These are phyloP conservation scores for Hypoxylon rickii DNA, from an alignment of 495 filamentous ascomycete genomes.

Conservation along the genomic window DNA sequence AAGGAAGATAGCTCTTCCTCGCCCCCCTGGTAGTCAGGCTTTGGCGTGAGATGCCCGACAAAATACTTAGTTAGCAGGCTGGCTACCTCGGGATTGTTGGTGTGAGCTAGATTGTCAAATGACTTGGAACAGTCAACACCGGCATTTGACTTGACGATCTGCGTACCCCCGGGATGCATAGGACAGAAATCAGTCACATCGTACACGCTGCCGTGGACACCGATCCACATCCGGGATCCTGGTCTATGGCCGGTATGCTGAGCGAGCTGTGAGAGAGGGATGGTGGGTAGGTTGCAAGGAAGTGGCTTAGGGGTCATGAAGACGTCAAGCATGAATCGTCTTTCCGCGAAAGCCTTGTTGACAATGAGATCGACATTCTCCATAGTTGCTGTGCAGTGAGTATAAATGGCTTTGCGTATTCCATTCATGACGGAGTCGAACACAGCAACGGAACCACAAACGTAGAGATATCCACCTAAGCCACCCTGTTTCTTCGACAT, in stretches of 20 bases:
- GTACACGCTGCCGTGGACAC: constrained; percentile 55
- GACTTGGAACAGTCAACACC: constrained; percentile 56
- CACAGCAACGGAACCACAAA: constrained; percentile 57
- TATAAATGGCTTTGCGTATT: constrained; percentile 55
- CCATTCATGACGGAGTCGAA: constrained; percentile 60
- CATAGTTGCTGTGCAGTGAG: constrained; percentile 51
- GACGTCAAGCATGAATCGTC: constrained; percentile 59
- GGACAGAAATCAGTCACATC: constrained; percentile 56
- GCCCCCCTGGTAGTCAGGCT: constrained; percentile 50
- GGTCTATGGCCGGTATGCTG: constrained; percentile 53
- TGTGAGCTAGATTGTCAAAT: constrained; percentile 57
- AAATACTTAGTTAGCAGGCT: constrained; percentile 57
- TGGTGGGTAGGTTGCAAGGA: constrained; percentile 51
- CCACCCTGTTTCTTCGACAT: constrained; percentile 59
- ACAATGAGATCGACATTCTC: constrained; percentile 51
- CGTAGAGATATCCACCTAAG: constrained; percentile 55
- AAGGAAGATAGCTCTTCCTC: constrained; percentile 43
- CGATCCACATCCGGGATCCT: constrained; percentile 55
- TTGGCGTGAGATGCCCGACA: constrained; percentile 53
- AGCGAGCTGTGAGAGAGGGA: constrained; percentile 54
- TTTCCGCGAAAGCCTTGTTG: constrained; percentile 56
- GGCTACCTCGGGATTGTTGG: constrained; percentile 55
- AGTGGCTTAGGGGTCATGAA: constrained; percentile 59
- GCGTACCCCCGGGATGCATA: constrained; percentile 55
- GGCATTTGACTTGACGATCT: constrained; percentile 58